phyloP scores from a whole-genome alignment of 2,329 filamentous ascomycete genomes.

The Aspergillus terreus region DNA sequence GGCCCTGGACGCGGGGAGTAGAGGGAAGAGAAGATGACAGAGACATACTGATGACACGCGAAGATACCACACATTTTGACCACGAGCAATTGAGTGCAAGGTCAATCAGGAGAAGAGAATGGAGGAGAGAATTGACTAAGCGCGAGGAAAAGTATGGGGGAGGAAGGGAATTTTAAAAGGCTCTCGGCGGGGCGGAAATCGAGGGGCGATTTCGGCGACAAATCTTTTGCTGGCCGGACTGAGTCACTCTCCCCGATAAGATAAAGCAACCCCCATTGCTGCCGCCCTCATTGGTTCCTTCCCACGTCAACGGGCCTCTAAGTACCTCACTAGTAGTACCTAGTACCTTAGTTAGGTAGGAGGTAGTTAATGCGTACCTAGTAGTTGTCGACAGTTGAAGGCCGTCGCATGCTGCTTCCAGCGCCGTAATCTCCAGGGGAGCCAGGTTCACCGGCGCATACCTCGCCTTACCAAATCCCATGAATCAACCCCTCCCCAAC shows the following conservation, averaged over 20 bases:
- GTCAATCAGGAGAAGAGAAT: slow-evolving; percentile 9
- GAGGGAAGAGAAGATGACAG: slow-evolving; percentile 20
- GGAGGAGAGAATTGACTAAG: slow-evolving; percentile 19
- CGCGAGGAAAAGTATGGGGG: slow-evolving; percentile 9
- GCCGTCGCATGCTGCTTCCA: background rate
- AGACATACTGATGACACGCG: slow-evolving; percentile 79
- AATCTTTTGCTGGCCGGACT: slow-evolving; percentile 19
- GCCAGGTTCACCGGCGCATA: background rate
- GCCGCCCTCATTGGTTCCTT: background rate
- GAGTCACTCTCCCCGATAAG: slow-evolving; percentile 24
- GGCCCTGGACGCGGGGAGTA: background rate
- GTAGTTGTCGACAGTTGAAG: too few species aligned
- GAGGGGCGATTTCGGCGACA: slow-evolving; percentile 27
- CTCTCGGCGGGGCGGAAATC: slow-evolving; percentile 18
- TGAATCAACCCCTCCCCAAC: background rate
- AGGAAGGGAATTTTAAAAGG: slow-evolving; percentile 22
- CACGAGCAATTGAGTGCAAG: slow-evolving; percentile 25
- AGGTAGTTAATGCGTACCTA: too few species aligned
- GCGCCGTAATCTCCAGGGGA: too few species aligned
- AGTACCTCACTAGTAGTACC: too few species aligned
- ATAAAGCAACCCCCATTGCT: slow-evolving; percentile 16
- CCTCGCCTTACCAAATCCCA: background rate
- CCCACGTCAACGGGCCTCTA: background rate
- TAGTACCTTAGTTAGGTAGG: too few species aligned
- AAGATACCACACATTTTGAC: slow-evolving; percentile 93